A percentile compares a stretch with the other conserved stretches of the same genome.
These are phyloP conservation scores for Bombardia bombarda DNA, from an alignment of 495 filamentous ascomycete genomes.

Conservation along the genomic window DNA sequence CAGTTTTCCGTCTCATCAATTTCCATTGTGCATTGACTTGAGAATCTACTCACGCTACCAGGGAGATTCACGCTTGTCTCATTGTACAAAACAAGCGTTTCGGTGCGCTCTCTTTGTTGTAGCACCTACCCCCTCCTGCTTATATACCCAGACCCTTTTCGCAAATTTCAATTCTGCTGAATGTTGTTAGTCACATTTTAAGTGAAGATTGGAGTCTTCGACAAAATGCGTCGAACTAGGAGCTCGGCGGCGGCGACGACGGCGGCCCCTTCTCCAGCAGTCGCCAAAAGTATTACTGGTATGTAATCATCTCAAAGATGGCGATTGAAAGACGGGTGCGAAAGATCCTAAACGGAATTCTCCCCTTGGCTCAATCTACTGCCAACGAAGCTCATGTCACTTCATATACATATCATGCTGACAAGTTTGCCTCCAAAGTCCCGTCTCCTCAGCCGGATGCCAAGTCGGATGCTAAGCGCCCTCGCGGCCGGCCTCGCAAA, in stretches of 20 bases:
- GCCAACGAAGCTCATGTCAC: too few relatives aligned
- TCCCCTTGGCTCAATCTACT: too few relatives aligned
- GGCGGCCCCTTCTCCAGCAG: not conserved
- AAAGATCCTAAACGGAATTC: too few relatives aligned
- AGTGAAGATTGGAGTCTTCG: not conserved
- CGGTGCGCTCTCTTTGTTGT: too few relatives aligned
- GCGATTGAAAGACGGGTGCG: too few relatives aligned
- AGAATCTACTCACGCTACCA: too few relatives aligned
- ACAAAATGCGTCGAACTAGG: constrained; percentile 16
- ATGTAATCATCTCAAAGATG: constrained; percentile 9
- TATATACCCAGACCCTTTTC: not conserved
- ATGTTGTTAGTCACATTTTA: not conserved
- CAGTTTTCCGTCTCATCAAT: not conserved
- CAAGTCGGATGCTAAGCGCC: constrained; percentile 1
- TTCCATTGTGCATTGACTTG: not conserved
- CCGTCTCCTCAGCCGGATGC: not conserved
- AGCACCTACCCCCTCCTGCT: too few relatives aligned
- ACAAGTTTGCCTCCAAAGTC: not conserved
- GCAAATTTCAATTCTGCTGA: not conserved
- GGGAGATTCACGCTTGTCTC: too few relatives aligned
- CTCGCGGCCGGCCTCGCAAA: constrained; percentile 8
- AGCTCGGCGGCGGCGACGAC: constrained; percentile 15
- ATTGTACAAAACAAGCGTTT: too few relatives aligned
- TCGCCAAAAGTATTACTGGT: constrained; percentile 4
- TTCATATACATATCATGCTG: not conserved